Evolutionary conservation across 495 filamentous ascomycete genomes (phyloP), one percentile per base, ranked within the genome.

Genomic region (Lophiostoma macrostomum): DNA sequence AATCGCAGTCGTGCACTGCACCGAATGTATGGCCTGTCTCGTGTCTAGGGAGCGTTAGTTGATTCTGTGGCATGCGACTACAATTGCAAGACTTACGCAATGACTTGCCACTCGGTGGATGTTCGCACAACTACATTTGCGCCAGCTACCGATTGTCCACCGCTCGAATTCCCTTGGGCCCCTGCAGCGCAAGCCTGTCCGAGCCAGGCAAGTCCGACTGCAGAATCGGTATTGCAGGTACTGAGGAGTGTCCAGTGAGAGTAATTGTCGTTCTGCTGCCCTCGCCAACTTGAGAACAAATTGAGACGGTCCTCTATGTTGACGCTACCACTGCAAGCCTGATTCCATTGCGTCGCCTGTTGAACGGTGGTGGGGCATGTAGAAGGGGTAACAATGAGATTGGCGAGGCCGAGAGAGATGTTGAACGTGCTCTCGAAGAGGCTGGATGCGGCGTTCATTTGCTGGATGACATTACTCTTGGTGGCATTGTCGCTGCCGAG

Each of bases 1-100:
- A 62, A 4, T 78, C 83, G 68, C 93, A 98, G 70, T 98, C 93
- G 66, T 98, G 93, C 30, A 96, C 89, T 11, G 93, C 94, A 34
- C 93, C 93, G 63, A 96, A 96, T 0, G 89, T 96, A 59, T 98
- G 93, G 8, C 93, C 93, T 11, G 87, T 82, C 68, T 98, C 94
- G 63, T 98, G 93, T 19, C 65, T 64, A 36, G 10, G 13, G 8
- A n/a, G n/a, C n/a, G n/a, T 36, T 40, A 34, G 45, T 39, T 35
- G 32, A 11, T 39, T 27, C 14, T 6, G 24, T 36, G 12, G n/a
- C 7, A 32, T 37, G 28, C 14, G 40, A 32, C 24, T 22, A 34
- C n/a, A 25, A 27, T n/a, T 22, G 39, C 7, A 48, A 19, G 5
- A 69, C 67, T 66, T 58, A 69, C 53, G 93, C 91, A 71, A 97